Conservation (phyloP, 2,329 filamentous ascomycete genomes). For the Zymoseptoria ardabiliae region DNA sequence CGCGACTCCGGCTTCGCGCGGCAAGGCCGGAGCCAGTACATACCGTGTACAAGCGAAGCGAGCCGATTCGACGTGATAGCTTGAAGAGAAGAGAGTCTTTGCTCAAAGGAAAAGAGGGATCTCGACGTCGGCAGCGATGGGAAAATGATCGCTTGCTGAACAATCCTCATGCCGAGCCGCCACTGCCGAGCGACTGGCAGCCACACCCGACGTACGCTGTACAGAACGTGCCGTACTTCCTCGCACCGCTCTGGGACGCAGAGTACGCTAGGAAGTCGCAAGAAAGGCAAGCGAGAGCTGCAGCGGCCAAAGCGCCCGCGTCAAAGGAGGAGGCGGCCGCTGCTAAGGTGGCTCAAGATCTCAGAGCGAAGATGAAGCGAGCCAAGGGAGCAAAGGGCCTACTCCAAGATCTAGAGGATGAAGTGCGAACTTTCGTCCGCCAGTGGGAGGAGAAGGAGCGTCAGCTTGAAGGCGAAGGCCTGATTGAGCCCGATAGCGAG, state of each 20-base stretch:
- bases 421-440: constrained; percentile 67
- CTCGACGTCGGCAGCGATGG: constrained; percentile 77
- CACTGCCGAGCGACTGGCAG: constrained; percentile 74
- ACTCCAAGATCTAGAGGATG: constrained; percentile 76
- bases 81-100: constrained; percentile 64
- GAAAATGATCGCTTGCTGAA: constrained; percentile 88
- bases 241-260: constrained; percentile 78
- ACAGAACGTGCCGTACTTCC: constrained; percentile 75
- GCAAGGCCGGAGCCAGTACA: constrained; percentile 20
- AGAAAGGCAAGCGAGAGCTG: constrained; percentile 33
- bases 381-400: constrained; percentile 69
- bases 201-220: constrained; percentile 73
- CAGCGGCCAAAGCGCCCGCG: constrained; percentile 43
- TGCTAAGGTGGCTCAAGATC: constrained; percentile 63
- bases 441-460: constrained; percentile 49
- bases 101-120: constrained; percentile 85
- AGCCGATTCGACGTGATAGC: constrained; percentile 53
- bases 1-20: constrained; percentile 13
- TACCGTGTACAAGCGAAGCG: constrained; percentile 44
- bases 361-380: constrained; percentile 74
- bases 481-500: constrained; percentile 45
- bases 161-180: constrained; percentile 80
- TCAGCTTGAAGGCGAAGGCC: constrained; percentile 39
- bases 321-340: constrained; percentile 39
- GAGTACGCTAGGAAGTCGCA: constrained; percentile 31